A percentile compares a stretch with the other conserved stretches of the same genome.
phyloP scores from a whole-genome alignment of 331 rosid species.

The Phaseolus coccineus region DNA sequence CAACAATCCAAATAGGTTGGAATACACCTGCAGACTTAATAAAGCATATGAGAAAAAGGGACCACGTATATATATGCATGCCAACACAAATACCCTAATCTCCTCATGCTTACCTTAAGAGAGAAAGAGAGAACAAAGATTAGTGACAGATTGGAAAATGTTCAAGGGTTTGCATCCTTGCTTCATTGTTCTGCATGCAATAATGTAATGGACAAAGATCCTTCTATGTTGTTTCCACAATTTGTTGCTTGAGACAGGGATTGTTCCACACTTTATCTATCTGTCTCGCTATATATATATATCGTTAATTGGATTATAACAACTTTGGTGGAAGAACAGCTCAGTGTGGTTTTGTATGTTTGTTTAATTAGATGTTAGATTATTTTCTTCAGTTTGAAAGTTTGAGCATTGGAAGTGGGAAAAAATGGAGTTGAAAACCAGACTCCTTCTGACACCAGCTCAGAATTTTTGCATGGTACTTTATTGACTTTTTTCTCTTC shows the following conservation, averaged over 20 bases:
- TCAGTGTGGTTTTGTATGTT: neutral
- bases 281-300: neutral
- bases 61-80: neutral
- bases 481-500: conserved; percentile 8
- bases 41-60: conserved; percentile 33
- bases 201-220: conserved; percentile 19
- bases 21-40: conserved; percentile 15
- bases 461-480: neutral
- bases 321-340: conserved; percentile 7
- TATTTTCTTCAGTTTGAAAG: neutral
- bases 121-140: neutral
- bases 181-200: conserved; percentile 4
- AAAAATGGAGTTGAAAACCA: conserved; percentile 32
- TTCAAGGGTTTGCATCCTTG: conserved; percentile 1
- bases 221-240: neutral
- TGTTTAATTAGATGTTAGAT: neutral
- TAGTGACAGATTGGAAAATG: neutral
- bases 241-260: neutral
- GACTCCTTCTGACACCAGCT: conserved; percentile 33
- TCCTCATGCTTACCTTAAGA: neutral
- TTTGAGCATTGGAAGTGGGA: conserved; percentile 36
- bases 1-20: conserved; percentile 45
- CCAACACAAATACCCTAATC: neutral
- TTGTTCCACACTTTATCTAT: conserved; percentile 3
- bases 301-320: conserved; percentile 9